These are phyloP conservation scores for Ogataea pignaliae DNA, from an alignment of 805 yeast genomes.

Conservation along the genomic window DNA sequence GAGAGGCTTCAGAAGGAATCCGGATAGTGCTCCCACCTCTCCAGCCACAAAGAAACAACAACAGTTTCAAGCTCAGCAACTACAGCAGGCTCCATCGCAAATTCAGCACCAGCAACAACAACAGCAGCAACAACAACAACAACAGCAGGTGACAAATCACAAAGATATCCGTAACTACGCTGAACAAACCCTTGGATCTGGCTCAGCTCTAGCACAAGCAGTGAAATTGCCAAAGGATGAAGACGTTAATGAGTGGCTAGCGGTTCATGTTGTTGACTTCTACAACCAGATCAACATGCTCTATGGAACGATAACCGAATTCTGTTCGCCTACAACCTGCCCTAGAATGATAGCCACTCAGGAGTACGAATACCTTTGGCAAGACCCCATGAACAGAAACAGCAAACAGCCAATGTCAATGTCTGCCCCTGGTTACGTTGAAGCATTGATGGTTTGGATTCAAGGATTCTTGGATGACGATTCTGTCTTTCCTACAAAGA, in stretches of 20 bases:
- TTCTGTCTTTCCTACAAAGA: constrained; percentile 80
- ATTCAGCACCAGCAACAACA: constrained; percentile 7
- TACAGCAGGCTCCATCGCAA: no score
- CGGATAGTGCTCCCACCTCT: constrained; percentile 21
- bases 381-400: constrained; percentile 56
- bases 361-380: constrained; percentile 97
- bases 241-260: constrained; percentile 89
- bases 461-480: constrained; percentile 92
- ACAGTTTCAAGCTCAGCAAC: not conserved
- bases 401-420: constrained; percentile 74
- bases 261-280: constrained; percentile 96
- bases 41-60: constrained; percentile 19
- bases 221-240: constrained; percentile 93
- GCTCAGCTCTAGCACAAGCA: constrained; percentile 85
- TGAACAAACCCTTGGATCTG: constrained; percentile 92
- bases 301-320: constrained; percentile 92
- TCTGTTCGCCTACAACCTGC: constrained; percentile 92
- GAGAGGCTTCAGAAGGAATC: constrained; percentile 30
- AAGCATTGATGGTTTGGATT: constrained; percentile 90
- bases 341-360: constrained; percentile 98
- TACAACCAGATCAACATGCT: constrained; percentile 95
- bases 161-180: constrained; percentile 82
- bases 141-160: constrained; percentile 36
- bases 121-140: constrained; percentile 11
- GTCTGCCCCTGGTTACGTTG: constrained; percentile 94